Evolutionary conservation across 2,329 filamentous ascomycete species (phyloP), one percentile per base, ranked within the genome.

Genomic region (Hypomyces rosellus): DNA sequence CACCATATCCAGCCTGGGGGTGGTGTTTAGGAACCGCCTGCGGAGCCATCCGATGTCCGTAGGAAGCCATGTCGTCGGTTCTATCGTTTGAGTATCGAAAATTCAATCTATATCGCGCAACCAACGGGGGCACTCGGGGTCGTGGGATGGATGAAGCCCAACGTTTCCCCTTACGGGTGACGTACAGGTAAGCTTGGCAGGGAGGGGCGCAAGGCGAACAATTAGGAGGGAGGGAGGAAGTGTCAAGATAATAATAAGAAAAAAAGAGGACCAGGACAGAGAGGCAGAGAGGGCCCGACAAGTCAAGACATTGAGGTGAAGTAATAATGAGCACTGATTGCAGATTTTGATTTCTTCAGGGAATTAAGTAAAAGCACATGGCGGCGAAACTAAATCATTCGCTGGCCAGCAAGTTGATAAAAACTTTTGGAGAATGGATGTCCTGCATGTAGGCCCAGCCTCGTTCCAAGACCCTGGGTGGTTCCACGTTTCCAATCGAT

Each of bases 1-100:
- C 66, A 53, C 69, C 71, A 63, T 77, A 77, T 50, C 68, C 66
- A 43, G 67, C 66, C 49, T 72, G 69, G 51, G 68, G 49, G 63
- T 67, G 58, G 71, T 74, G 60, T 54, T 59, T 59, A 12, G 56
- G 54, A 33, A 54, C 57, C 33, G 59, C 55, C 18, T 63, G 63
- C 43, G 61, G 57, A 16, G 60, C 57, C 52, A 63, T 58, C 33
- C 68, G 66, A 9, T 67, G 63, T n/a, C 65, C 62, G 59, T 68
- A 59, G 13, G 68, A 69, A 56, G 68, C 63, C 68, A 70, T 70
- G 33, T 55, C 52, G 53, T 50, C 37, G 43, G 42, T 30, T 30
- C 25, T 30, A 15, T 44, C 14, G 15, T 20, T 41, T 7, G 38
- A 12, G 16, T 41, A 41, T 41, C 38, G 38, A 13, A 20, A 41